Evolutionary conservation across 2,329 filamentous ascomycete species (phyloP).

Genomic region (Alternaria dauci): DNA sequence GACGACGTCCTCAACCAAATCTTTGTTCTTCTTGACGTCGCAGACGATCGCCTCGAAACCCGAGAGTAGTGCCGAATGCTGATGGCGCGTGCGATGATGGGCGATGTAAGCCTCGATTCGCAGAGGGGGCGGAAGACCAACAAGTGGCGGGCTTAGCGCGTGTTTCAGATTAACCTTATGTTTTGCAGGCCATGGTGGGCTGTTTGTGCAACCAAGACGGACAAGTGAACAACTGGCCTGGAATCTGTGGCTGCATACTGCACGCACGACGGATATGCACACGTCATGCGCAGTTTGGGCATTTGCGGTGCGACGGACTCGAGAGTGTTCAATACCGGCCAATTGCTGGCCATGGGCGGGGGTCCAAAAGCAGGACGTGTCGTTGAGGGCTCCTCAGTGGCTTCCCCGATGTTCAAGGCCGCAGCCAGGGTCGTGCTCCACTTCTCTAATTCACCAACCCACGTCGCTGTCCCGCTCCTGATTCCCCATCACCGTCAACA

Average conservation of each 20-base stretch:
- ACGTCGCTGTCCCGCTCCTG: slow-evolving; percentile 18
- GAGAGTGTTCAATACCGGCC: background rate
- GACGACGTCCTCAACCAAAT: background rate
- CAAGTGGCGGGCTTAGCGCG: slow-evolving; percentile 21
- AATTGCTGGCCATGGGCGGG: background rate
- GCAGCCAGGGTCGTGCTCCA: slow-evolving; percentile 20
- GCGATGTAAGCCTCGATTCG: slow-evolving; percentile 8
- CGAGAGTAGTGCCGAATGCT: background rate
- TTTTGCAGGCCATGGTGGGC: slow-evolving; percentile 16
- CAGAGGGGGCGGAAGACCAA: slow-evolving; percentile 9
- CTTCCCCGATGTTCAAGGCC: slow-evolving; percentile 16
- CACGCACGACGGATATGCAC: slow-evolving; percentile 4
- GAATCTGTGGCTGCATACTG: slow-evolving; percentile 2
- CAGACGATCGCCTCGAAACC: background rate
- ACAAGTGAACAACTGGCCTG: slow-evolving; percentile 19
- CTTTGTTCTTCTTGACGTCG: background rate
- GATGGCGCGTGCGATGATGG: background rate
- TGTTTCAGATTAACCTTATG: slow-evolving; percentile 30
- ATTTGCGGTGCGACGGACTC: slow-evolving; percentile 1
- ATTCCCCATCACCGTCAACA: slow-evolving; percentile 16
- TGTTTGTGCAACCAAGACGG: slow-evolving; percentile 15
- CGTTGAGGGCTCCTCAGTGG: slow-evolving; percentile 17
- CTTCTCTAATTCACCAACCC: slow-evolving; percentile 24
- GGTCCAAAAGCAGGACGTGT: background rate
- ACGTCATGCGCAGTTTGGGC: slow-evolving; percentile 7